Evolutionary conservation across 345 rosid species (phyloP), one percentile per base, ranked within the genome.

Genomic region (Aurinia saxatilis): DNA sequence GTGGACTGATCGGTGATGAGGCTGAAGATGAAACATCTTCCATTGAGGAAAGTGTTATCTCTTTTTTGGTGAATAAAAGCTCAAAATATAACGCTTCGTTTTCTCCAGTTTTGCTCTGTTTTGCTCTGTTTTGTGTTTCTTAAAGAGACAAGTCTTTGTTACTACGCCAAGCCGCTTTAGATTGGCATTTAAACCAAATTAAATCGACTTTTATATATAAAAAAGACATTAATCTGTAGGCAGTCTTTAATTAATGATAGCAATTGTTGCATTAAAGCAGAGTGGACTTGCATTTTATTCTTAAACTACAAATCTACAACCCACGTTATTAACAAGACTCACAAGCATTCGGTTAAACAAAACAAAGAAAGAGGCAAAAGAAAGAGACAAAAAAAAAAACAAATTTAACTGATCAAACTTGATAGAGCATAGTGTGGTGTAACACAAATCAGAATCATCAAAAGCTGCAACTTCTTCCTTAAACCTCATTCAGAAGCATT

Each of bases 401-500:
- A 42, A 4, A 11, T 2, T 2, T 51, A 2, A 15, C 50, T 27
- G 12, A 50, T 9, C 15, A 63, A 30, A 54, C 35, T 31, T 10
- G 7, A 29, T 33, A 47, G 1, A 50, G n/a, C 42, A 52, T 61
- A 15, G 49, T 68, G 67, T 54, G 41, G 19, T 60, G 25, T 16
- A 23, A 12, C 39, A 35, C 33, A 68, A 45, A n/a, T 40, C 57
- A 14, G 21, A 46, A 57, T 63, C 64, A 47, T 76, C 69, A 79
- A 29, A 44, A 16, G 81, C 81, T 47, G 50, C 67, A 21, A 57
- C 80, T 45, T 31, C 49, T 60, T 69, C 66, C 81, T 53, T 38
- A 82, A 55, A 7, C 81, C 67, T 69, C 83, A 0, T 72, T 15
- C 48, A 90, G 87, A 44, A 90, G 97, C 87, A 79, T 82, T 71